Evolutionary conservation across 2,329 filamentous ascomycete species (phyloP).

Genomic region (Trichoderma citrinoviride): DNA sequence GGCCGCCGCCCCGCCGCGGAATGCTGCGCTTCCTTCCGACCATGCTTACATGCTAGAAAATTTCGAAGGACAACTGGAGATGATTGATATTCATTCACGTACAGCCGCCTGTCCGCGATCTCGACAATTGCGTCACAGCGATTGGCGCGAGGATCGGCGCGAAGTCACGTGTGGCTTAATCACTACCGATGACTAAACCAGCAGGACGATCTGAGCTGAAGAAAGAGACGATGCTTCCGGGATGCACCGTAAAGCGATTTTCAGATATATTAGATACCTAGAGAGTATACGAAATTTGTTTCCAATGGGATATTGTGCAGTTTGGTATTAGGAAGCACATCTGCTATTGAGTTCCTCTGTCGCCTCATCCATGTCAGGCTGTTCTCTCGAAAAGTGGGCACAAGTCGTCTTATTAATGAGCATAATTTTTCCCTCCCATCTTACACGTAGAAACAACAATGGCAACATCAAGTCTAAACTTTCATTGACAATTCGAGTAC

Average conservation of each 20-base stretch:
- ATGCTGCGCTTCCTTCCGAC: conserved; percentile 33
- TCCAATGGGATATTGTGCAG: background rate
- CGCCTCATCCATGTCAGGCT: background rate
- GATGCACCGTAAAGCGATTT: background rate
- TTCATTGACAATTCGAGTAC: background rate
- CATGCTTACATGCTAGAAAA: conserved; percentile 28
- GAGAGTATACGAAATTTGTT: fast-evolving
- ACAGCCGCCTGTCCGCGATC: conserved; percentile 5
- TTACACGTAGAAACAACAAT: background rate
- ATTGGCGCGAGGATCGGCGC: conserved; percentile 18
- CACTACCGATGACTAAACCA: background rate
- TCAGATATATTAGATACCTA: no score
- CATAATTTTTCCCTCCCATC: background rate
- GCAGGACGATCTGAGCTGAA: background rate
- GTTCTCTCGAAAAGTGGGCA: background rate
- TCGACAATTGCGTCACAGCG: conserved; percentile 25
- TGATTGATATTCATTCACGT: background rate
- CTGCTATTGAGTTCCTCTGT: no score
- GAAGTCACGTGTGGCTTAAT: conserved; percentile 24
- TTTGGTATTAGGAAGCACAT: background rate
- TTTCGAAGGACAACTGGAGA: background rate
- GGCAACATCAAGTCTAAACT: conserved; percentile 2
- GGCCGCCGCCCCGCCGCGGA: conserved; percentile 28
- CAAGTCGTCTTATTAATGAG: background rate
- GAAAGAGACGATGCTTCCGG: background rate